Percentiles rank a stretch among this genome's conserved stretches.
These are phyloP conservation scores for Hemisphaericaspora lyxosophila DNA, from an alignment of 1,139 yeast species.

Conservation along the genomic window DNA sequence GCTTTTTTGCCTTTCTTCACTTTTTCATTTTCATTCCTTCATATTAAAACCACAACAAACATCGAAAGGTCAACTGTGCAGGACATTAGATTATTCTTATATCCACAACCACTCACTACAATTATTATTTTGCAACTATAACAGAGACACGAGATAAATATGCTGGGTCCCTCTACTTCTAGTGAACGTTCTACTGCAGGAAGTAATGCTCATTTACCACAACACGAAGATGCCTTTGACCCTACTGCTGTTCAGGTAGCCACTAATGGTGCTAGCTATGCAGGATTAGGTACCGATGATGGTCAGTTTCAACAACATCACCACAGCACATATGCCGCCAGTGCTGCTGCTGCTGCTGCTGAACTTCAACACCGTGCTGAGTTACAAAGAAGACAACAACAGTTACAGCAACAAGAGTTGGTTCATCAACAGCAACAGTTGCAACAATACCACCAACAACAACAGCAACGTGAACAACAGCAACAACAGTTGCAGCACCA, in stretches of 20 bases:
- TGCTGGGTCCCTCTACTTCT: conserved; percentile 8
- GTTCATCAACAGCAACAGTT: conserved; percentile 22
- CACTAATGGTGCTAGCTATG: conserved; percentile 7
- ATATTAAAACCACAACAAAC: background rate
- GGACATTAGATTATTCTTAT: background rate
- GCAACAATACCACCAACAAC: conserved; percentile 20
- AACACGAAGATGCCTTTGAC: conserved; percentile 8
- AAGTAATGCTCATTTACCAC: conserved; percentile 11
- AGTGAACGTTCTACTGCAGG: conserved; percentile 9
- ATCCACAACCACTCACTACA: background rate
- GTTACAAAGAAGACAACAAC: conserved; percentile 31
- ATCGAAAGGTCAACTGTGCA: background rate
- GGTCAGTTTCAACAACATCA: conserved; percentile 23
- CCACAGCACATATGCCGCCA: conserved; percentile 14
- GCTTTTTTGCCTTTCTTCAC: background rate
- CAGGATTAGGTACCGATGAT: conserved; percentile 4
- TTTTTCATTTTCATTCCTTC: background rate
- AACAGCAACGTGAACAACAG: conserved; percentile 12
- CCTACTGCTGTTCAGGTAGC: conserved; percentile 8
- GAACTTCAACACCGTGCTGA: conserved; percentile 24
- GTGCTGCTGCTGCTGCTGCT: conserved; percentile 21
- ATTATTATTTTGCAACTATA: background rate
- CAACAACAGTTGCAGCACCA: conserved; percentile 10
- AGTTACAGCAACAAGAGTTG: conserved; percentile 25
- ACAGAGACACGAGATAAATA: too few species aligned